A percentile compares a stretch with the other conserved stretches of the same genome.
Evolutionary conservation across 495 filamentous ascomycete genomes (phyloP).

Genomic region (Penicillium macrosclerotiorum): DNA sequence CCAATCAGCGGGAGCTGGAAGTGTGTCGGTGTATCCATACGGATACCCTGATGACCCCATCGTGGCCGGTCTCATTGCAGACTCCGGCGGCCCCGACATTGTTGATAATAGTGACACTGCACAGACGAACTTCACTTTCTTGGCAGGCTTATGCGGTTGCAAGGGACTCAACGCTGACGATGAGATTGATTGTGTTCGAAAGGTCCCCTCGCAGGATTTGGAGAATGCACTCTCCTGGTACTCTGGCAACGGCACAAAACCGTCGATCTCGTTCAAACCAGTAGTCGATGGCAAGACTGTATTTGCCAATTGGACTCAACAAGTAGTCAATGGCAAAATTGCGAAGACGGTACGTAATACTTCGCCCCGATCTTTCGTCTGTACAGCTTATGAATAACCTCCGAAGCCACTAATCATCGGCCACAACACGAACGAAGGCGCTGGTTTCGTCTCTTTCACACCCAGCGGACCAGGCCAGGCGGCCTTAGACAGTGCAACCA

Average conservation of each 20-base stretch:
- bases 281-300: constrained; percentile 12
- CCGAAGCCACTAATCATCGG: constrained; percentile 13
- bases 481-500: constrained; percentile 2
- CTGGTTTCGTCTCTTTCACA: constrained; percentile 16
- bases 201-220: constrained; percentile 6
- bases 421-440: constrained; percentile 17
- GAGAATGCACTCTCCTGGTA: constrained; percentile 7
- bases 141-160: constrained; percentile 15
- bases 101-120: constrained; percentile 1
- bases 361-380: no score
- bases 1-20: constrained; percentile 11
- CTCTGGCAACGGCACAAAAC: constrained; percentile 6
- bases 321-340: constrained; percentile 10
- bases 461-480: constrained; percentile 7
- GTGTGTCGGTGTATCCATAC: constrained; percentile 7
- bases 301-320: constrained; percentile 16
- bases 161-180: constrained; percentile 3
- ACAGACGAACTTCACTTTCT: constrained; percentile 17
- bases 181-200: constrained; percentile 12
- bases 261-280: constrained; percentile 15
- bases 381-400: neutral
- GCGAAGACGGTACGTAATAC: constrained; percentile 14
- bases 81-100: constrained; percentile 12
- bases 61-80: constrained; percentile 10
- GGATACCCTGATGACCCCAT: constrained; percentile 9